These are phyloP conservation scores for Fusarium newnesense DNA, from an alignment of 2,329 filamentous ascomycete genomes.

Conservation along the genomic window DNA sequence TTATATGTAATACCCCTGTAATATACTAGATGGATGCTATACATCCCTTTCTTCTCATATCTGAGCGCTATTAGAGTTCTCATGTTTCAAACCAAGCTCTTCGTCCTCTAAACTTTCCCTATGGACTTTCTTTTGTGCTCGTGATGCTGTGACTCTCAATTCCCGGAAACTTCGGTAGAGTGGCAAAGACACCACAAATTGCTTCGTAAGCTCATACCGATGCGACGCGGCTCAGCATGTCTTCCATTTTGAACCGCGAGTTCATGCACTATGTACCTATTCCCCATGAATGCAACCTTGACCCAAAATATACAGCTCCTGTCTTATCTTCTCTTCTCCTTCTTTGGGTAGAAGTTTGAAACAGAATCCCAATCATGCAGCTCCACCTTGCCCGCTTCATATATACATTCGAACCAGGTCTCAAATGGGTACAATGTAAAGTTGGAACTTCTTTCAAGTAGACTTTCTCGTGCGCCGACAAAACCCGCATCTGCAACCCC, in stretches of 20 bases:
- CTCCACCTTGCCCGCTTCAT: constrained; percentile 14
- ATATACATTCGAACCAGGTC: constrained; percentile 19
- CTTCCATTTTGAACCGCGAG: not conserved
- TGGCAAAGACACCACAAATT: constrained; percentile 20
- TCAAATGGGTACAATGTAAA: not conserved
- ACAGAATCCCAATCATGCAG: constrained; percentile 11
- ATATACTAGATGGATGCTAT: constrained; percentile 37
- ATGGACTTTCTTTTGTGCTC: not conserved
- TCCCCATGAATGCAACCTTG: constrained; percentile 19
- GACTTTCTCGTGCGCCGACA: constrained; percentile 1
- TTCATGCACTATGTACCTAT: constrained; percentile 19
- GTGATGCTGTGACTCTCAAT: constrained; percentile 14
- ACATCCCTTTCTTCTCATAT: constrained; percentile 3
- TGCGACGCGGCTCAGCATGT: constrained; percentile 1
- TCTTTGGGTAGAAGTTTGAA: not conserved
- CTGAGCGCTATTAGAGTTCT: not conserved
- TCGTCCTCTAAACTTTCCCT: not conserved
- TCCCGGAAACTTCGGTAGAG: constrained; percentile 26
- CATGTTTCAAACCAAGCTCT: not conserved
- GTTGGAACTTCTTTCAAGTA: not conserved
- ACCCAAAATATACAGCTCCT: constrained; percentile 20
- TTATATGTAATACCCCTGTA: constrained; percentile 36
- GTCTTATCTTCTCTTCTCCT: not conserved
- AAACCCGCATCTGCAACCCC: constrained; percentile 18
- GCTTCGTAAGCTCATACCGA: constrained; percentile 27